Evolutionary conservation across 2,329 filamentous ascomycete species (phyloP).

Genomic region (Huntiella moniliformis): DNA sequence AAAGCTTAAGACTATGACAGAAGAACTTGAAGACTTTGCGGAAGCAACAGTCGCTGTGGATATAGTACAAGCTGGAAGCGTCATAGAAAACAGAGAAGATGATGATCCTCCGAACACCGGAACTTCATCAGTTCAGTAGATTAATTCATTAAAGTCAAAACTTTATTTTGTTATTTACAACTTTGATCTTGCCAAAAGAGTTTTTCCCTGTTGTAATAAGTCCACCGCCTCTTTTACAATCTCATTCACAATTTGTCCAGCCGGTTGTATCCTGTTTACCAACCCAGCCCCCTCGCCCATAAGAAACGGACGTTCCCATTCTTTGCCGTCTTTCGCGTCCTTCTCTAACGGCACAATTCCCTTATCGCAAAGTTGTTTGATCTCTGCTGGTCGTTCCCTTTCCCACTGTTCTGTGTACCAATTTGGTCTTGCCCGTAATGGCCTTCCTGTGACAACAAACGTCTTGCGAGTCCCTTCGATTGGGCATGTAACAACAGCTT

Average conservation of each 20-base stretch:
- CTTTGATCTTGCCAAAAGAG: constrained; percentile 36
- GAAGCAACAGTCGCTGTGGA: constrained; percentile 77
- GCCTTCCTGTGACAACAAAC: constrained; percentile 63
- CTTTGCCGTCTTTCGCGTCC: constrained; percentile 65
- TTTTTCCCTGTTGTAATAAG: constrained; percentile 42
- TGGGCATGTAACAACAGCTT: constrained; percentile 58
- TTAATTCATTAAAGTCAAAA: neutral
- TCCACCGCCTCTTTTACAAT: constrained; percentile 66
- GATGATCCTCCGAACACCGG: neutral
- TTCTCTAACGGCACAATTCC: constrained; percentile 67
- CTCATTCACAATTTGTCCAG: constrained; percentile 66
- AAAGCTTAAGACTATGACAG: constrained; percentile 88
- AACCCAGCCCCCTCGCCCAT: constrained; percentile 87
- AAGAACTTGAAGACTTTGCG: constrained; percentile 91
- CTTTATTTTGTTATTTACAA: constrained; percentile 20
- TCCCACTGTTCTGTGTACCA: constrained; percentile 76
- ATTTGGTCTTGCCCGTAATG: constrained; percentile 63
- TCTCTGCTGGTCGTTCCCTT: constrained; percentile 44
- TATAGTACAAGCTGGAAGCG: constrained; percentile 26
- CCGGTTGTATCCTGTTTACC: constrained; percentile 61
- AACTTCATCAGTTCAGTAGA: too few species aligned
- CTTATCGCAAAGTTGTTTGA: constrained; percentile 53
- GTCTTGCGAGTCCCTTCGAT: constrained; percentile 70
- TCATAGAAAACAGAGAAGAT: neutral
- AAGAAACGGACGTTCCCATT: constrained; percentile 70